phyloP scores from a whole-genome alignment of 2,329 filamentous ascomycete species.

The Emmonsiellopsis sp. region DNA sequence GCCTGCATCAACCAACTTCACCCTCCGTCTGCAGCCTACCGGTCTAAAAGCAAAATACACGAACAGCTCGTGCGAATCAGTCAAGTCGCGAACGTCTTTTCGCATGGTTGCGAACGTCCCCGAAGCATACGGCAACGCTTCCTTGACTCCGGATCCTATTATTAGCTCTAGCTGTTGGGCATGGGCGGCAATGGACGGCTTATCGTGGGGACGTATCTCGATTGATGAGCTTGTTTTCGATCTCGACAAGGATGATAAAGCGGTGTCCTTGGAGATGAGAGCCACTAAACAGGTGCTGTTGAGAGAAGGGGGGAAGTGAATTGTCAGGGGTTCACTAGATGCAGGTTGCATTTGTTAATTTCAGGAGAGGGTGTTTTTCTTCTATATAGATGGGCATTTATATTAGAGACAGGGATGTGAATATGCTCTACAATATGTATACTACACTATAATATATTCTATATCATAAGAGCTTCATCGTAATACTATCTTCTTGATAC shows the following conservation, averaged over 20 bases:
- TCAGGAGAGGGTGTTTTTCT: no score
- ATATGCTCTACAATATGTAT: no score
- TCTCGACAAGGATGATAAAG: constrained; percentile 12
- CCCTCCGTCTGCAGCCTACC: not conserved
- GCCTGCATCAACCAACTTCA: not conserved
- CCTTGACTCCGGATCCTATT: constrained; percentile 5
- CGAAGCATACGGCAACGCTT: constrained; percentile 5
- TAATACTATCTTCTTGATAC: no score
- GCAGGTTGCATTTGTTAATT: no score
- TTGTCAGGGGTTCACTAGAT: not conserved
- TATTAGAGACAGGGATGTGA: no score
- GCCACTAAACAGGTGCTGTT: not conserved
- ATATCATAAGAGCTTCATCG: no score
- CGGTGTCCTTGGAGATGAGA: constrained; percentile 47
- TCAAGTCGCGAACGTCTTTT: constrained; percentile 4
- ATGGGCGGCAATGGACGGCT: constrained; percentile 17
- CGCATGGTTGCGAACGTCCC: constrained; percentile 10
- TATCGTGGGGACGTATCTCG: constrained; percentile 11
- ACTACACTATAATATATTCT: no score
- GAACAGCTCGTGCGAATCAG: not conserved
- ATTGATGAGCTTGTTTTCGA: constrained; percentile 20
- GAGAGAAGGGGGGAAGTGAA: not conserved
- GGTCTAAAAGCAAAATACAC: not conserved
- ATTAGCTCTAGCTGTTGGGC: constrained; percentile 16
- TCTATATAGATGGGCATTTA: no score